Evolutionary conservation across 2,329 filamentous ascomycete species (phyloP).

Genomic region (Tetracladium maxilliforme): DNA sequence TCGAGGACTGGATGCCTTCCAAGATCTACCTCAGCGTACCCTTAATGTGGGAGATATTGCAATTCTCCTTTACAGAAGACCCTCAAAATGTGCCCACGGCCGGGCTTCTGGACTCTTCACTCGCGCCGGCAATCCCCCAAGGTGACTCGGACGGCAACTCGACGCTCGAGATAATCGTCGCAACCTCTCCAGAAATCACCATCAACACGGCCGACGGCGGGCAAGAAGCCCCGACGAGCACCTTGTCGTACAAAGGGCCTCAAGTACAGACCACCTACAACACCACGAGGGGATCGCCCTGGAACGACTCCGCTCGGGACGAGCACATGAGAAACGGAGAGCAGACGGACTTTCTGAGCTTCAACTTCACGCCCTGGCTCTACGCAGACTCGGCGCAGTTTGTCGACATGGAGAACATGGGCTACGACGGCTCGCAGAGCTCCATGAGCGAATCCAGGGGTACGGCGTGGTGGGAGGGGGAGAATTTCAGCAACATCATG

Average conservation of each 20-base stretch:
- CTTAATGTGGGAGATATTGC: constrained; percentile 35
- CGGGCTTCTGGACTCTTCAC: constrained; percentile 25
- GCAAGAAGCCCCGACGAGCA: constrained; percentile 29
- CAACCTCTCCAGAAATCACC: constrained; percentile 32
- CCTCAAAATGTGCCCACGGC: constrained; percentile 18
- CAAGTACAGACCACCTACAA: background rate
- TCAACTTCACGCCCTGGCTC: constrained; percentile 26
- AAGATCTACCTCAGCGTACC: constrained; percentile 35
- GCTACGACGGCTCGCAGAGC: constrained; percentile 14
- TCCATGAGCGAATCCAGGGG: constrained; percentile 4
- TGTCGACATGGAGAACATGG: constrained; percentile 20
- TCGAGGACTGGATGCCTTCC: constrained; percentile 35
- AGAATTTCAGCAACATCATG: constrained; percentile 21
- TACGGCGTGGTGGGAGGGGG: constrained; percentile 24
- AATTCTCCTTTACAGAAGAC: constrained; percentile 26
- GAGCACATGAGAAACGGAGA: constrained; percentile 8
- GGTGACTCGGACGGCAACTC: constrained; percentile 19
- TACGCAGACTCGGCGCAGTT: constrained; percentile 25
- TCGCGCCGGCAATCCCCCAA: constrained; percentile 15
- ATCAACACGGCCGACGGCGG: constrained; percentile 35
- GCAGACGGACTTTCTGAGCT: constrained; percentile 19
- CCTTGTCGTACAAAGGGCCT: too few relatives aligned
- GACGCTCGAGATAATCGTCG: constrained; percentile 32
- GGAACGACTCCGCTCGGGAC: background rate
- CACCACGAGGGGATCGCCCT: background rate